A percentile compares a stretch with the other conserved stretches of the same genome.
These are phyloP conservation scores for Sporothrix globosa DNA, from an alignment of 2,329 filamentous ascomycete species.

Conservation along the genomic window DNA sequence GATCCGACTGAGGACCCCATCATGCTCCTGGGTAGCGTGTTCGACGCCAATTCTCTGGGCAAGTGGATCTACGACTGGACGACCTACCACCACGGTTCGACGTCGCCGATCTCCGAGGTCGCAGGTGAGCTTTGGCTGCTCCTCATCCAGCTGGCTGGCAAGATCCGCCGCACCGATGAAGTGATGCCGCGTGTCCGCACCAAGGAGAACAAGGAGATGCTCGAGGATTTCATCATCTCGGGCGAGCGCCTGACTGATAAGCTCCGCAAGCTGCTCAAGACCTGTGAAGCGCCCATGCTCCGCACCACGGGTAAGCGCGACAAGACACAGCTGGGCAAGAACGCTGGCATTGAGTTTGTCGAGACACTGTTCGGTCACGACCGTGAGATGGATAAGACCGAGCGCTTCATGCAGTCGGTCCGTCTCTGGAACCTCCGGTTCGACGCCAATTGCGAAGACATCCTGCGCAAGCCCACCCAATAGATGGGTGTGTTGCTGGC, in stretches of 20 bases:
- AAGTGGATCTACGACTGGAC: conserved; percentile 99
- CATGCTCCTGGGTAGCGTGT: conserved; percentile 90
- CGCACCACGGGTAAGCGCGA: conserved; percentile 77
- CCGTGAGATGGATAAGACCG: conserved; percentile 83
- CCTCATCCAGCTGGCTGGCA: conserved; percentile 89
- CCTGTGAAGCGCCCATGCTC: conserved; percentile 94
- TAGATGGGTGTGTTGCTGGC: conserved; percentile 43
- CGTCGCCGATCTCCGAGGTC: conserved; percentile 83
- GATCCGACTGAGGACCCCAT: conserved; percentile 93
- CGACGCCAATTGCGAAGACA: conserved; percentile 92
- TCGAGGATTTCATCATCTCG: conserved; percentile 87
- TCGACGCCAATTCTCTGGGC: conserved; percentile 94
- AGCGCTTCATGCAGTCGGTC: conserved; percentile 89
- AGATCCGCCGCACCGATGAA: conserved; percentile 89
- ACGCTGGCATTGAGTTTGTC: conserved; percentile 92
- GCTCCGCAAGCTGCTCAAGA: conserved; percentile 83
- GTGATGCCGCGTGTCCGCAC: conserved; percentile 71
- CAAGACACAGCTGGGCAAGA: conserved; percentile 79
- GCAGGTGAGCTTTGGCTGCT: conserved; percentile 95
- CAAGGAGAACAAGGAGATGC: conserved; percentile 73
- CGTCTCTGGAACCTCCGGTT: conserved; percentile 91
- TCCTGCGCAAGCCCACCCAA: conserved; percentile 66
- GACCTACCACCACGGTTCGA: conserved; percentile 81
- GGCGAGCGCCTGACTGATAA: conserved; percentile 85
- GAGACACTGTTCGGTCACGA: conserved; percentile 93